Conservation (phyloP, 257 asterid genomes). For the Scutellaria baicalensis region DNA sequence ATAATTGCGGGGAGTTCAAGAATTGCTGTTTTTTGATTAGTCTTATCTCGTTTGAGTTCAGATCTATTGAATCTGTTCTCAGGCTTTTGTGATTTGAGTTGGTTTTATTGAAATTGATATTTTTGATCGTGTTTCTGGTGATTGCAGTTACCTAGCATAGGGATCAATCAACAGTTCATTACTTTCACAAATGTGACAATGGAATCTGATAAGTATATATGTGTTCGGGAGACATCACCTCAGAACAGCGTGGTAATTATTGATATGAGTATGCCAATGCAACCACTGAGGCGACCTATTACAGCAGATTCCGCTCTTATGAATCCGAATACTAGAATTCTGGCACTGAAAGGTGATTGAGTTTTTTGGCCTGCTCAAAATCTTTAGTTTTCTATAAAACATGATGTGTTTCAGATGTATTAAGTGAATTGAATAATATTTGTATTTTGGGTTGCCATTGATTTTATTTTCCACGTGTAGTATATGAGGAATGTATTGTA, state of each 20-base stretch:
- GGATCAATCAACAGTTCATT: constrained; percentile 92
- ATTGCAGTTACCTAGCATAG: constrained; percentile 90
- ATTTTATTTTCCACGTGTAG: not conserved
- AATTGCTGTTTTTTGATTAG: not conserved
- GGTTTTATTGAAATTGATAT: constrained; percentile 20
- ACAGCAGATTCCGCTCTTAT: constrained; percentile 99
- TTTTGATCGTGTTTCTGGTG: constrained; percentile 29
- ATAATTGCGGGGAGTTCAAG: not conserved
- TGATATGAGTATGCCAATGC: constrained; percentile 95
- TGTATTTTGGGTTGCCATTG: not conserved
- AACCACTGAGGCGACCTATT: constrained; percentile 95
- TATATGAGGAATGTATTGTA: not conserved
- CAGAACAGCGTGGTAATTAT: constrained; percentile 94
- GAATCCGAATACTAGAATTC: constrained; percentile 87
- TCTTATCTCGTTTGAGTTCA: not conserved
- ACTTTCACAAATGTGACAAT: constrained; percentile 96
- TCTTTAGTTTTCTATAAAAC: not conserved
- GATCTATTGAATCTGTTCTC: constrained; percentile 23
- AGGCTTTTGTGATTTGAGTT: constrained; percentile 16
- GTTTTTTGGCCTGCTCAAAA: not conserved
- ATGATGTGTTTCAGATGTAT: not conserved
- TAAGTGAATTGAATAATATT: not conserved
- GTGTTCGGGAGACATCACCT: constrained; percentile 98
- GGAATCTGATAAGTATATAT: constrained; percentile 97
- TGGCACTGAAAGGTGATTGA: constrained; percentile 74